Evolutionary conservation across 1,284 basidiomycete species (phyloP), one percentile per base, ranked within the genome.

Genomic region (Phylloporus sp.): DNA sequence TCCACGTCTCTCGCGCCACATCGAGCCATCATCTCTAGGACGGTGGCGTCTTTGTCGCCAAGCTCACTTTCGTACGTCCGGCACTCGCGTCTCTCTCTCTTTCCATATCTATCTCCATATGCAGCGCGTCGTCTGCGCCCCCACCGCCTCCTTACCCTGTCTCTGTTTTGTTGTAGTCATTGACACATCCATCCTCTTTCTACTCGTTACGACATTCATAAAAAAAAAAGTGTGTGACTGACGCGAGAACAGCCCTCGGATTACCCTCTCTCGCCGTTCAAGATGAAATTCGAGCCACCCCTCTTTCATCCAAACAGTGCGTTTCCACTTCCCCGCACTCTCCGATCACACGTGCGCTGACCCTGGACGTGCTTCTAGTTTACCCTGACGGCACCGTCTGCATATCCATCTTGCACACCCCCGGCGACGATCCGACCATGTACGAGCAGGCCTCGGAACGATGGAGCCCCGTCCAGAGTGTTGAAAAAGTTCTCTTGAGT

Each of bases 251-350:
- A 96, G 94, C 96, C 96, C 0, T 77, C 86, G 55, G 96, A 98
- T 76, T 98, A 98, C 78, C 96, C 96, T 40, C 81, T 98, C 72
- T 96, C 93, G 58, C 96, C 96, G 34, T 98, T 98, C 88, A 97
- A 95, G 79, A 98, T 99, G 97, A 94, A 89, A 72, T 99, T 98
- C 74, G 96, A 98, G 57, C 97, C 97, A 15, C 96, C 98, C 7
- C 78, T 99, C 64, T 93, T 99, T 78, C 98, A 99, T 78, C 98
- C 98, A 20, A 99, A 99, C 77, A 93, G 96, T 97, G 73, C 78
- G 56, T 26, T 17, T 10, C 20, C 8, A 22, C 20, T 24, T 40
- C 40, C 32, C 32, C 44, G 42, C 42, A 52, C n/a, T 28, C 56
- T 26, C 22, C 50, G 5, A 20, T 22, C 6, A n/a, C n/a, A n/a